A percentile compares a stretch with the other conserved stretches of the same genome.
These are phyloP conservation scores for Cantharellus anzutake DNA, from an alignment of 768 basidiomycete species.

Conservation along the genomic window DNA sequence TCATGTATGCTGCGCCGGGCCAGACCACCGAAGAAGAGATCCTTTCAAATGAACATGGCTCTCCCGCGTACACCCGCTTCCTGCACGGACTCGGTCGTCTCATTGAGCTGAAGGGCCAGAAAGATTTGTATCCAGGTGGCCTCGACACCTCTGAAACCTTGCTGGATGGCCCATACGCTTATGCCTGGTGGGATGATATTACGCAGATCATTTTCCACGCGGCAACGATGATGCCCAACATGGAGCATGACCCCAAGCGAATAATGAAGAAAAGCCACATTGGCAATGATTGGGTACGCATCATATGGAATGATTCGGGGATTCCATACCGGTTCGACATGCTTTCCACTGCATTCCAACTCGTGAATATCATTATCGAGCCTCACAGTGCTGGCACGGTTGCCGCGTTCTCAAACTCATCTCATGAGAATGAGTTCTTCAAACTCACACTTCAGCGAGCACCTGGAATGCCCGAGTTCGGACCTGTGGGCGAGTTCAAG, in stretches of 20 bases:
- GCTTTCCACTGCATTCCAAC: constrained; percentile 82
- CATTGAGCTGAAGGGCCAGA: constrained; percentile 73
- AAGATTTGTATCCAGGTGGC: constrained; percentile 84
- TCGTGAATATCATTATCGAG: constrained; percentile 92
- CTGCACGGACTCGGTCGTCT: constrained; percentile 76
- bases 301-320: constrained; percentile 98
- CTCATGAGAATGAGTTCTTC: constrained; percentile 90
- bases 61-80: constrained; percentile 87
- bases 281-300: constrained; percentile 90
- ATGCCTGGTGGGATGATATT: constrained; percentile 99
- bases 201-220: constrained; percentile 89
- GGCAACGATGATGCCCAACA: constrained; percentile 91
- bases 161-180: constrained; percentile 89
- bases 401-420: constrained; percentile 65
- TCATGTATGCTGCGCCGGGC: constrained; percentile 88
- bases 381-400: constrained; percentile 75
- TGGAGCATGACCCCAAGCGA: constrained; percentile 41
- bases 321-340: constrained; percentile 78
- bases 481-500: constrained; percentile 85
- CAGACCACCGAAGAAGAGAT: constrained; percentile 76
- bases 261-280: constrained; percentile 88
- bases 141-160: constrained; percentile 46
- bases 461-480: constrained; percentile 82
- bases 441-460: constrained; percentile 82
- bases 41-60: constrained; percentile 76